Evolutionary conservation across 495 filamentous ascomycete species (phyloP), one percentile per base, ranked within the genome.

Genomic region (Lasiosphaeriaceae sp.): DNA sequence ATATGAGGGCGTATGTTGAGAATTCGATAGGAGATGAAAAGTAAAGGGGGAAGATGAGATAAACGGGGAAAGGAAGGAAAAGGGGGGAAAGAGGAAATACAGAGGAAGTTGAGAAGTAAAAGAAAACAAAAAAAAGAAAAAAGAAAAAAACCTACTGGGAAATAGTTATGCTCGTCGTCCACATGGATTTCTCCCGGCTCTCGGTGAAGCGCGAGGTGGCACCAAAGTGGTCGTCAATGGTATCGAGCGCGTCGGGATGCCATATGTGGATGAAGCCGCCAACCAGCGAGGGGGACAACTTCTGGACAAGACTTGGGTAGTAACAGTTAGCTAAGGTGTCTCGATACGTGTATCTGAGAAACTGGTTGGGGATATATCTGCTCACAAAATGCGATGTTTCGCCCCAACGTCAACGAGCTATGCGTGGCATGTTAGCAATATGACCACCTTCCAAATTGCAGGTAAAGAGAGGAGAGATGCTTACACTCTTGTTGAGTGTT

Each of bases 221-320:
- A 12, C 58, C 58, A 47, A 60, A 60, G 43, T 60, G 47, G 29
- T 60, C 51, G 16, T 54, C 51, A 19, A 59, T 54, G 2, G 44
- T 16, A 19, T 48, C 31, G 2, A 50, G 23, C 6, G 57, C 57
- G n/a, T 59, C 57, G 5, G 57, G 57, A 20, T 59, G 57, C 57
- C 57, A 59, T 6, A 47, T 51, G 43, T 59, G n/a, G n/a, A 59
- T 44, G 44, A 59, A 50, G 11, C 50, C 50, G 14, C 20, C 39
- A n/a, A 41, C 49, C 2, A 56, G 39, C 11, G 14, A n/a, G 19
- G 53, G 58, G 7, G 58, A 52, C 2, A 52, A 14, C 24, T 48
- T 56, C 0, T 34, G 52, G 21, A 37, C 53, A 23, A 56, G 52
- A 5, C 57, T 60, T 3, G 29, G 29, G 26, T 4, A 9, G 9